Conservation (phyloP, 2,329 filamentous ascomycete genomes). For the Penicillium sp. region DNA sequence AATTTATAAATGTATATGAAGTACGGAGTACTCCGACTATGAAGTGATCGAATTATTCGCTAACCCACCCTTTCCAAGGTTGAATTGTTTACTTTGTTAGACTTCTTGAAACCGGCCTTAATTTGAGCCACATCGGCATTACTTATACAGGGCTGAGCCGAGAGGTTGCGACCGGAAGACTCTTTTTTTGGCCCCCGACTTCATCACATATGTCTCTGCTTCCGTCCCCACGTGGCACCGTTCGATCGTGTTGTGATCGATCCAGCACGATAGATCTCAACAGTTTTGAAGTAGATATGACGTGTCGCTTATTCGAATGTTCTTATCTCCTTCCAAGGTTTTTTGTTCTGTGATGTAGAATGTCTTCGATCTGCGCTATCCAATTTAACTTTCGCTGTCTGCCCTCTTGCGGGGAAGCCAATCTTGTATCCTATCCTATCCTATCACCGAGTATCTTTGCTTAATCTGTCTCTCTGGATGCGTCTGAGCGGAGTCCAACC, state of each 20-base stretch:
- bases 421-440: neutral
- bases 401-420: slow-evolving; percentile 1
- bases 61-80: neutral
- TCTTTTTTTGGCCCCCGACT: slow-evolving; percentile 1
- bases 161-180: neutral
- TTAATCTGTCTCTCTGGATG: neutral
- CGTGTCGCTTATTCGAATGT: neutral
- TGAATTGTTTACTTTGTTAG: neutral
- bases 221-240: slow-evolving; percentile 4
- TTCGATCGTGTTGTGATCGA: slow-evolving; percentile 3
- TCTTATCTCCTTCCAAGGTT: neutral
- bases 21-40: neutral
- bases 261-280: slow-evolving; percentile 5
- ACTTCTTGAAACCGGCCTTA: neutral
- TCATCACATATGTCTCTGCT: neutral
- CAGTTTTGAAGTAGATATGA: neutral
- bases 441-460: slow-evolving; percentile 2
- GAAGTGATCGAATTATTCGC: neutral
- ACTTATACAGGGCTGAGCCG: slow-evolving; percentile 6
- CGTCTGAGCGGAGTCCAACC: slow-evolving; percentile 1
- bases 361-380: slow-evolving; percentile 6
- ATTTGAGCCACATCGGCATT: neutral
- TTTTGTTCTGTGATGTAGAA: neutral
- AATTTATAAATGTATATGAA: neutral
- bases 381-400: neutral